Base-by-base conservation (phyloP, 768 basidiomycete species). In the Rhodotorula sphaerocarpa region DNA sequence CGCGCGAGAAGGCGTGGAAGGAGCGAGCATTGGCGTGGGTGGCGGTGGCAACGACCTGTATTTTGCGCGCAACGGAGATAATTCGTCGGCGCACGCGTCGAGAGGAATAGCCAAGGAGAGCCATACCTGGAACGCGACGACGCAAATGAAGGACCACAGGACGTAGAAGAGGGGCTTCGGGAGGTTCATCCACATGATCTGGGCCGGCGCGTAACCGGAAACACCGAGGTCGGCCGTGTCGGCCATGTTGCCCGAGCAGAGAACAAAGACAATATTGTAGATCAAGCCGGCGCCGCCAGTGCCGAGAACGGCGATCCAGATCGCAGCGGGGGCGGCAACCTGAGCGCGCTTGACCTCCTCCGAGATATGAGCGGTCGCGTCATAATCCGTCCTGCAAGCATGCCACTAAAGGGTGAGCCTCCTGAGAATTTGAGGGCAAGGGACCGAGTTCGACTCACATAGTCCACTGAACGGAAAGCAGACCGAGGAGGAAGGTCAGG, bases 51-150 rank as follows among this genome's bases (percentile, higher is more conserved):
- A 69, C 59, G 55, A 65, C 56, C 57, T 58, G 39, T 10, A n/a
- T n/a, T n/a, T n/a, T n/a, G n/a, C n/a, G n/a, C n/a, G n/a, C 23
- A 45, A 45, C n/a, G n/a, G n/a, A n/a, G n/a, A n/a, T n/a, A n/a
- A n/a, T n/a, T n/a, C n/a, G n/a, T n/a, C n/a, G n/a, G n/a, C n/a
- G n/a, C n/a, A n/a, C n/a, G n/a, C n/a, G n/a, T n/a, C n/a, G n/a
- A n/a, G n/a, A n/a, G n/a, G n/a, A n/a, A n/a, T n/a, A n/a, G n/a
- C n/a, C n/a, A n/a, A n/a, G n/a, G n/a, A n/a, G n/a, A n/a, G n/a
- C n/a, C n/a, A n/a, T n/a, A 88, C 87, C 74, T 88, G 88, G 78
- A 89, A 90, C 0, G 90, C 90, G 21, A 88, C 88, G 60, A 87
- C 73, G 78, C 88, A 90, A 34, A 88, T 86, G 65, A 85, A 83